These are phyloP conservation scores for Decorospora gaudefroyi DNA, from an alignment of 2,329 filamentous ascomycete genomes.

Conservation along the genomic window DNA sequence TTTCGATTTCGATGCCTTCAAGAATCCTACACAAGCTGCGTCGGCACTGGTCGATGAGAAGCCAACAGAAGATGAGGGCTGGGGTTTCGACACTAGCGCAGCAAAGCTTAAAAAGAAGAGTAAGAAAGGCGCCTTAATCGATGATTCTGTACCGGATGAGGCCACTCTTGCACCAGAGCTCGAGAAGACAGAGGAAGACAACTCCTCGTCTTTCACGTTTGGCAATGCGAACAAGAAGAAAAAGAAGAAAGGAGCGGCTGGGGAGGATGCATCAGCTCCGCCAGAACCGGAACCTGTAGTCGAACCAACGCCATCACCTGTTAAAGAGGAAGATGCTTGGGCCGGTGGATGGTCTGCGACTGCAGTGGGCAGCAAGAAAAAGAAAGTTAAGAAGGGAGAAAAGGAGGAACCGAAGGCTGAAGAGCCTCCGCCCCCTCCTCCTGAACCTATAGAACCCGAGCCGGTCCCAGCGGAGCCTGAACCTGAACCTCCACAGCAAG, in stretches of 20 bases:
- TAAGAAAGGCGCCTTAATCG: conserved; percentile 41
- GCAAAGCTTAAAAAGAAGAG: conserved; percentile 53
- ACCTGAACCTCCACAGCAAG: conserved; percentile 48
- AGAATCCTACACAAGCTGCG: conserved; percentile 15
- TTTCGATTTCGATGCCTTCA: conserved; percentile 45
- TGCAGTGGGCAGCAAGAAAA: conserved; percentile 29
- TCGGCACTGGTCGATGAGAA: conserved; percentile 29
- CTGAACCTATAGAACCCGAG: conserved; percentile 18
- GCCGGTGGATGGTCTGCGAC: conserved; percentile 29
- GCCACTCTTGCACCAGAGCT: conserved; percentile 27
- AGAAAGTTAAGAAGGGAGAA: conserved; percentile 37
- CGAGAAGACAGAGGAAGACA: conserved; percentile 36
- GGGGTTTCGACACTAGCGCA: conserved; percentile 39
- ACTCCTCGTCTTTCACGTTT: conserved; percentile 35
- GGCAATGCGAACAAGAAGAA: conserved; percentile 41
- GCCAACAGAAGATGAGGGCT: conserved; percentile 36
- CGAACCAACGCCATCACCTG: conserved; percentile 38
- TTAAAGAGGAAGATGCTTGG: conserved; percentile 40
- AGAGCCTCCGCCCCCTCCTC: conserved; percentile 23
- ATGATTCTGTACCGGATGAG: conserved; percentile 31
- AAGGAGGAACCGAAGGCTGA: conserved; percentile 27
- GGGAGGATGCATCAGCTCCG: conserved; percentile 26
- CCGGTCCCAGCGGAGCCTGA: conserved; percentile 20
- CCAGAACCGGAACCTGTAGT: conserved; percentile 37
- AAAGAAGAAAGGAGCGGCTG: conserved; percentile 40